phyloP scores from a whole-genome alignment of 495 filamentous ascomycete species.

The Podospora australis region DNA sequence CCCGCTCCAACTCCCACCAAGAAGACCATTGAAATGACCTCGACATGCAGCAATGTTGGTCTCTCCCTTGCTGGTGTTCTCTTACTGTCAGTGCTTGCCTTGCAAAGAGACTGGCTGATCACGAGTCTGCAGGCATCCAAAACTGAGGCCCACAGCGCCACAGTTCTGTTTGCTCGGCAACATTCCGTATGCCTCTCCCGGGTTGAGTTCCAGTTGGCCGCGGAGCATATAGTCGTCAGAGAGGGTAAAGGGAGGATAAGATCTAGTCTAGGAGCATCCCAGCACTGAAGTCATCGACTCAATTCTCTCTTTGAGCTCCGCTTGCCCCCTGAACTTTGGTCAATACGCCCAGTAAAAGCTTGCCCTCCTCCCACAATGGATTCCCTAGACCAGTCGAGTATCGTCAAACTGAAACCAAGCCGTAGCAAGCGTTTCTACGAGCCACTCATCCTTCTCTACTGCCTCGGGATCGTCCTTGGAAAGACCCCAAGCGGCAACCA shows the following conservation, averaged over 20 bases:
- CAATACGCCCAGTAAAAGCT: background rate
- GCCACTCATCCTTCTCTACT: slow-evolving; percentile 10
- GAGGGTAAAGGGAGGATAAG: background rate
- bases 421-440: slow-evolving; percentile 19
- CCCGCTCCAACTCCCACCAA: too few species aligned
- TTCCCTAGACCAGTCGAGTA: background rate
- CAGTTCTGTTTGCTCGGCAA: too few species aligned
- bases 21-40: too few species aligned
- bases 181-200: too few species aligned
- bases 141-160: too few species aligned
- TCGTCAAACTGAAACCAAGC: background rate
- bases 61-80: too few species aligned
- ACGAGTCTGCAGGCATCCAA: too few species aligned
- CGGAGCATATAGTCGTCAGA: too few species aligned
- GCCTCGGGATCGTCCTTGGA: slow-evolving; percentile 5
- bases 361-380: background rate
- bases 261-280: background rate
- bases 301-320: background rate
- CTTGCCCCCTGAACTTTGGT: background rate
- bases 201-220: too few species aligned
- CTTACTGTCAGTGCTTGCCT: too few species aligned
- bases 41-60: too few species aligned
- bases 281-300: background rate
- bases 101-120: too few species aligned
- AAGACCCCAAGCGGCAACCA: background rate